Conservation (phyloP, 169 alveolate species). For the Plasmodium vivax region DNA sequence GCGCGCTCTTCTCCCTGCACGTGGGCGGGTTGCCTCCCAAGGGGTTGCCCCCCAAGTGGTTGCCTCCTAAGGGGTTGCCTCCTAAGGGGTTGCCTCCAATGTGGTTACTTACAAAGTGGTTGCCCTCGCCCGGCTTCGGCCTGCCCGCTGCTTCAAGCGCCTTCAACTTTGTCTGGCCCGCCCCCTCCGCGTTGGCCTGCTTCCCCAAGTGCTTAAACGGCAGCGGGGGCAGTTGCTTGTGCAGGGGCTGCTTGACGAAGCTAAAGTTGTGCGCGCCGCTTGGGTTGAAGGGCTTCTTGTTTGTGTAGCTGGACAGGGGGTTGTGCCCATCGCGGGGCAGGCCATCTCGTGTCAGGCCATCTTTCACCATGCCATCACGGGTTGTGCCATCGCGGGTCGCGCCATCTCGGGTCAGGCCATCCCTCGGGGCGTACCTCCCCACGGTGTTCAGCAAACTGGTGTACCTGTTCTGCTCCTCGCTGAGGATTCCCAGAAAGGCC, state of each 20-base stretch:
- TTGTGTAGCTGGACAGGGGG: neutral
- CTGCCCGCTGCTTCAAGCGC: neutral
- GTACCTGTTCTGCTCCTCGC: neutral
- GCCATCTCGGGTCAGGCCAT: neutral
- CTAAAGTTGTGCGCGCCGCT: neutral
- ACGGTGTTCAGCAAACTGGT: neutral
- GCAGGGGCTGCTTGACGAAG: neutral
- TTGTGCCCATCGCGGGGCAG: neutral
- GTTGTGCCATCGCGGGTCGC: neutral
- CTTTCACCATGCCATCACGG: no score
- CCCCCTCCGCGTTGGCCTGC: neutral
- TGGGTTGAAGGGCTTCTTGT: neutral
- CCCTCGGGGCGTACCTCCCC: slow-evolving; percentile 3
- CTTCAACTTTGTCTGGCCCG: neutral
- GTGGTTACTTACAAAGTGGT: neutral
- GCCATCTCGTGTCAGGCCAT: no score
- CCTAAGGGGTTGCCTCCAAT: no score
- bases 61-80: neutral
- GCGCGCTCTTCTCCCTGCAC: neutral
- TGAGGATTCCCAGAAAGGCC: neutral
- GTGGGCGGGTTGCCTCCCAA: neutral
- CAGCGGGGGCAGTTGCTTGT: neutral
- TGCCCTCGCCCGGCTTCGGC: neutral
- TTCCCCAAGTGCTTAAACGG: neutral
- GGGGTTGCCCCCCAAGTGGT: neutral